phyloP scores from a whole-genome alignment of 805 yeast species.

The Metschnikowia cerradonensis region DNA sequence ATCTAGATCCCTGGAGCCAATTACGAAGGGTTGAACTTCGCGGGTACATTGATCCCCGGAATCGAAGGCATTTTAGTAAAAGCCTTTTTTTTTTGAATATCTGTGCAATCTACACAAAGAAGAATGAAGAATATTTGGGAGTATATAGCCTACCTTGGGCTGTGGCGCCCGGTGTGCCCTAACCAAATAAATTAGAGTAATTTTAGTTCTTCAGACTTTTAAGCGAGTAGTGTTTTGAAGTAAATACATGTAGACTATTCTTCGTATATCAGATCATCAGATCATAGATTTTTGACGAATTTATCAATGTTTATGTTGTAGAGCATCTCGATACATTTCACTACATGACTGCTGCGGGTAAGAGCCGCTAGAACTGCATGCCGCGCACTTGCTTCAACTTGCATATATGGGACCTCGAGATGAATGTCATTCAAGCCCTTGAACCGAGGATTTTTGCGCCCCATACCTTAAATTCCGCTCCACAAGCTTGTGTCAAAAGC shows the following conservation, averaged over 20 bases:
- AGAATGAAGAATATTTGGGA: not conserved
- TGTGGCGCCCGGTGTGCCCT: not conserved
- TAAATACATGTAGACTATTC: not conserved
- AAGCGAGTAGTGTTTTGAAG: not conserved
- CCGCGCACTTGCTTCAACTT: not conserved
- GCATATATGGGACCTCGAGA: not conserved
- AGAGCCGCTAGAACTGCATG: not conserved
- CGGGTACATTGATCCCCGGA: not conserved
- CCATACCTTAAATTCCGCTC: not conserved
- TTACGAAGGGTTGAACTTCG: not conserved
- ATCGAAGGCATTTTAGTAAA: not conserved
- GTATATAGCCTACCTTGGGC: not conserved
- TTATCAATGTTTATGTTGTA: not conserved
- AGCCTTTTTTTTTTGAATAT: not conserved
- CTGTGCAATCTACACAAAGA: not conserved
- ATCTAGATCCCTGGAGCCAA: not conserved
- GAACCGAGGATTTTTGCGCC: not conserved
- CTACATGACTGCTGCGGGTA: not conserved
- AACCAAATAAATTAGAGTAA: not conserved
- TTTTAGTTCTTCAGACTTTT: not conserved
- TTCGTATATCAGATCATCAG: not conserved
- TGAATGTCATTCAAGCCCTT: not conserved
- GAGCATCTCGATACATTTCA: not conserved
- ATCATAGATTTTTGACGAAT: not conserved
- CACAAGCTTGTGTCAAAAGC: not conserved